Base-by-base conservation (phyloP, 2,329 filamentous ascomycete genomes). In the Pseudocercospora fijiensis region DNA sequence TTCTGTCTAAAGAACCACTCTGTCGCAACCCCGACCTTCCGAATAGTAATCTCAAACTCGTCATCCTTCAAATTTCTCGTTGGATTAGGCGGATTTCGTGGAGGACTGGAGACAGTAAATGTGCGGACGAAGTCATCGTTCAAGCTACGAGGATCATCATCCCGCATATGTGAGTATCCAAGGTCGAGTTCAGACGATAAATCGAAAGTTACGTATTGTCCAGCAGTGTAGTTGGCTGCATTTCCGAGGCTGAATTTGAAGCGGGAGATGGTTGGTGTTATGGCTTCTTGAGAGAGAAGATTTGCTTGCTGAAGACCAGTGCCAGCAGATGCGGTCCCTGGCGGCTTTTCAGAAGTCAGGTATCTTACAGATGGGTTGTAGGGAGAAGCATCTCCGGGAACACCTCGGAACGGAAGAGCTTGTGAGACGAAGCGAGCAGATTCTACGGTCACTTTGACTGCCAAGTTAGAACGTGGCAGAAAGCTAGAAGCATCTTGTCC, bases 91-190 rank as follows among this genome's bases (percentile, higher is more conserved):
- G 70, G 68, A 27, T 62, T 56, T 41, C 71, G 70, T 0, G 87
- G 85, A 1, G 79, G 76, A 1, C 84, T 90, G 1, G 89, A 90
- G 0, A 96, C 83, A 1, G 92, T 96, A 72, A 96, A 96, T 0
- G 91, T 96, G 27, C 92, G 82, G 4, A 95, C 81, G 66, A 86
- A 93, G 73, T 96, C 91, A 73, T 96, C 92, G 70, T 96, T 96
- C 16, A 96, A 75, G 69, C 87, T 90, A 67, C 83, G 83, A 4
- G 92, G 92, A 68, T 96, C 91, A 62, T 90, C 86, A 67, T 96
- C 88, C 2, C 87, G 82, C 92, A 96, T 96, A 74, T 96, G 92
- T 56, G 83, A 85, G 76, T 92, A 96, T 0, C 92, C 92, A 10
- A 82, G 76, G 67, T 90, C 86, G 1, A 96, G 79, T 70, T 93